These are phyloP conservation scores for Fusarium compactum DNA, from an alignment of 2,329 filamentous ascomycete genomes.

Conservation along the genomic window DNA sequence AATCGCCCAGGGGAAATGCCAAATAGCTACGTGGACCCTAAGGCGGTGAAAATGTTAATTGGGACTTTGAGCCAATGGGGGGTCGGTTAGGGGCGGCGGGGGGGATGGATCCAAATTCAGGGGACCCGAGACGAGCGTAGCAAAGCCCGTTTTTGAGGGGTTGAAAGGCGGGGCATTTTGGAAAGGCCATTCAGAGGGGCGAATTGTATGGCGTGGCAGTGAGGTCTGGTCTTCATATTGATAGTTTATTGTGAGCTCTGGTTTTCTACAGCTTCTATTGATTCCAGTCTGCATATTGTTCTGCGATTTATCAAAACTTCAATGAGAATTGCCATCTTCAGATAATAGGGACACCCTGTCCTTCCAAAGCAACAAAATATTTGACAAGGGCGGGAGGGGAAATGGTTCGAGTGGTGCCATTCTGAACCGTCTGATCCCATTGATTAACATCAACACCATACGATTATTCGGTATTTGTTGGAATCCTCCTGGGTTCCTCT, in stretches of 20 bases:
- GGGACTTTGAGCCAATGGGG: conserved; percentile 13
- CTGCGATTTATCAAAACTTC: no score
- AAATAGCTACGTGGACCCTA: conserved; percentile 40
- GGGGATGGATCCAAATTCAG: conserved; percentile 25
- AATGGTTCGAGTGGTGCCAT: conserved; percentile 46
- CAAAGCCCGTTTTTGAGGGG: conserved; percentile 37
- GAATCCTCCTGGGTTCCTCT: conserved; percentile 14
- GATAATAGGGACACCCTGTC: not conserved
- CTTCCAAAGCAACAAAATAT: conserved; percentile 2
- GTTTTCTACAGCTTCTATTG: not conserved
- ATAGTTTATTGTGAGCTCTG: not conserved
- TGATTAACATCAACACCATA: conserved; percentile 42
- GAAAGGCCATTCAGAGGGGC: conserved; percentile 32
- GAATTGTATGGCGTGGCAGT: conserved; percentile 38
- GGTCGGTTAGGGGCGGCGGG: conserved; percentile 29
- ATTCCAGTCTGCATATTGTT: no score
- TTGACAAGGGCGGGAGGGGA: conserved; percentile 34
- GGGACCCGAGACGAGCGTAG: conserved; percentile 19
- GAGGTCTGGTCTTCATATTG: not conserved
- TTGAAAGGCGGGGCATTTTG: conserved; percentile 38
- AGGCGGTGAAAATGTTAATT: conserved; percentile 46
- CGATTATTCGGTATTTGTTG: conserved; percentile 47
- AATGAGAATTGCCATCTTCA: no score
- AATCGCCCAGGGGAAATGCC: conserved; percentile 14
- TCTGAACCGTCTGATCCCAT: conserved; percentile 41